Base-by-base conservation (phyloP, 257 asterid genomes). In the Capsicum pubescens region DNA sequence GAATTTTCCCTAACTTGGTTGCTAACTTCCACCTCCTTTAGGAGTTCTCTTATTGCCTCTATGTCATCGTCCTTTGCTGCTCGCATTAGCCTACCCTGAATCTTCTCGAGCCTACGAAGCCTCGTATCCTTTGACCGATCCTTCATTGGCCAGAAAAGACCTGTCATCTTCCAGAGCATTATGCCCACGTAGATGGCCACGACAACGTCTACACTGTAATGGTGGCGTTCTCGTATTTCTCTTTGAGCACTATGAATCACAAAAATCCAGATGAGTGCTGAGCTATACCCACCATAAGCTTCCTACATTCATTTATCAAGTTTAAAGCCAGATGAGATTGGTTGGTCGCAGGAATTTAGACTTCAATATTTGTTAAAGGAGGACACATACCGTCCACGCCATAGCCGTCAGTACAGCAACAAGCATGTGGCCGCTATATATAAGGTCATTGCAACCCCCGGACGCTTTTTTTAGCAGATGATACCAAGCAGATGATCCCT, bases 361-460 rank as follows among this genome's bases (percentile, higher is more conserved):
- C 46, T 52, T 76, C 81, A 76, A 52, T 39, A 39, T 39, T 39
- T 39, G 26, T 52, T 9, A 55, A 5, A 57, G 36, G n/a, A 69
- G 55, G 48, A 21, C 35, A 67, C 21, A 61, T 96, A 96, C 99
- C 91, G 95, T 97, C 99, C 99, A 97, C 2, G 99, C 99, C 99
- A 97, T 95, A 52, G 99, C 98, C 36, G 99, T 97, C 85, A 97
- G 89, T 80, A 92, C 98, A 9, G 99, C 95, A 78, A 97, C 98
- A 79, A 95, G 98, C 98, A 97, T 93, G 88, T 97, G 99, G 69
- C 99, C 99, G 52, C 99, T 97, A 88, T 93, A 97, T 50, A 97
- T 85, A 59, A 97, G 93, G 89, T 97, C 99, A 81, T 97, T 97
- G 91, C 99, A 97, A 70, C 99, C 99, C 7, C 99, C 99, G 6